Base-by-base conservation (phyloP, 2,329 filamentous ascomycete genomes). In the Aspergillus fumigatiaffinis region DNA sequence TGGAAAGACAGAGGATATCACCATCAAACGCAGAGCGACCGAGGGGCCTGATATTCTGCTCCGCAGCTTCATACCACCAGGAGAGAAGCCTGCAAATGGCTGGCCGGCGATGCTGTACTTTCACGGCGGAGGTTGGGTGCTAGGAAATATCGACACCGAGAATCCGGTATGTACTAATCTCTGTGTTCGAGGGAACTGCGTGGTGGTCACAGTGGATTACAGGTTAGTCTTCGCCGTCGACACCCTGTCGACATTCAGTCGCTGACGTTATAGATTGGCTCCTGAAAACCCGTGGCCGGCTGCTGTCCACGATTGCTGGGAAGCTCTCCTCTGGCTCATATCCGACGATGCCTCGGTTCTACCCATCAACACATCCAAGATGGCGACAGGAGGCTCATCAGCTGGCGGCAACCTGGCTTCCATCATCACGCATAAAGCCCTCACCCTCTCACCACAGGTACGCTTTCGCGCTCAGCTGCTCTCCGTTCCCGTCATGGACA, bases 91-190 rank as follows among this genome's bases (percentile, higher is more conserved):
- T 0, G 68, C 63, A 0, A 63, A 60, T 0, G 83, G 83, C 26
- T 85, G 82, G 82, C 83, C 83, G 2, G 76, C 80, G 7, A 78
- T 81, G 66, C 62, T 85, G 3, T 86, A 83, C 66, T 82, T 79
- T 63, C 83, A 86, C 61, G 83, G 83, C 4, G 83, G 83, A 1
- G 83, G 83, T 3, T 86, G 82, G 82, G 82, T 85, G 3, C 63
- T 85, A 29, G 83, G 83, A 0, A 82, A 80, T 49, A 83, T 85
- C 47, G 76, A 82, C 58, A 84, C 81, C 0, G 83, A 86, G 70
- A 85, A 85, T 61, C 76, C 77, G 3, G 79, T 85, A 3, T 81
- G 80, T 52, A 79, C 81, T n/a, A 79, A 84, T 61, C 66, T 86
- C 10, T 84, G 81, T 60, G 73, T 74, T 23, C 72, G 80, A 10